phyloP scores from a whole-genome alignment of 345 rosid genomes.

The Durio zibethinus region DNA sequence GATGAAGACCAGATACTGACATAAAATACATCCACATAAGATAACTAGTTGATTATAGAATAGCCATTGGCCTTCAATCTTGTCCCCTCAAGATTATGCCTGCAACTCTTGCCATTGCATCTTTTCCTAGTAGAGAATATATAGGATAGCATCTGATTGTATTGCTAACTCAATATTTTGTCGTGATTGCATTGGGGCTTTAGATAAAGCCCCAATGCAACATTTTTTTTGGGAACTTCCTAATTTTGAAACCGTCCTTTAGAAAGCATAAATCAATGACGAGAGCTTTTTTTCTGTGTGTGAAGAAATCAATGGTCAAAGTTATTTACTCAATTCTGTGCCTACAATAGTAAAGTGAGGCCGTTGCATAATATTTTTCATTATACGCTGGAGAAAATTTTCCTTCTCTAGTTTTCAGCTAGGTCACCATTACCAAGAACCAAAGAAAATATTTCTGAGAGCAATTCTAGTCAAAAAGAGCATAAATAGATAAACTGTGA shows the following conservation, averaged over 20 bases:
- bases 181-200: no score
- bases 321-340: background rate
- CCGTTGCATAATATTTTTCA: background rate
- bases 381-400: background rate
- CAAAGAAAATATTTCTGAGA: background rate
- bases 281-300: no score
- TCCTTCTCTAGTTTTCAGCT: background rate
- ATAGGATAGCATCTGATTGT: no score
- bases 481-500: background rate
- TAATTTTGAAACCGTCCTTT: no score
- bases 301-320: no score
- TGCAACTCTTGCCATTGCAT: no score
- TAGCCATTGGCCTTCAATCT: background rate
- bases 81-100: no score
- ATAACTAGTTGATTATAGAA: no score
- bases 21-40: no score
- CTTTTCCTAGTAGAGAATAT: no score
- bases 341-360: background rate
- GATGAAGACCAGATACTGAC: background rate
- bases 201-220: no score
- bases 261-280: background rate
- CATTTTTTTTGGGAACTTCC: background rate
- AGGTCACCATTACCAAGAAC: background rate
- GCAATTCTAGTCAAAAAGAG: background rate
- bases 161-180: no score